Conservation (phyloP, 768 basidiomycete genomes). For the Tylopilus balloui region DNA sequence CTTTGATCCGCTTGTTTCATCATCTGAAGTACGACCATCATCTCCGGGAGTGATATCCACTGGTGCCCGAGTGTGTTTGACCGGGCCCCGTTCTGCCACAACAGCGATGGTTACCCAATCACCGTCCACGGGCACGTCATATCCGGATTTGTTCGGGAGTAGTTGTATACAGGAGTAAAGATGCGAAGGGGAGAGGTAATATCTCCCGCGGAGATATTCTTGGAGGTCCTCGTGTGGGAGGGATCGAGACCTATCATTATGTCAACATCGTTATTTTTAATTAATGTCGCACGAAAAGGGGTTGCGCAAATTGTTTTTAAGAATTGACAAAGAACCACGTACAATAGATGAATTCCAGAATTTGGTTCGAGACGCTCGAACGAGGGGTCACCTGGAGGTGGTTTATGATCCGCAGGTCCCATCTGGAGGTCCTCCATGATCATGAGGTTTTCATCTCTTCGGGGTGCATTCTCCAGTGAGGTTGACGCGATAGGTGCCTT, state of each 20-base stretch:
- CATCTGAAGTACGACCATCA: constrained; percentile 39
- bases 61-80: constrained; percentile 69
- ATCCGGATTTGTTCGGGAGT: constrained; percentile 72
- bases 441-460: constrained; percentile 58
- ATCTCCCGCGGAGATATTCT: constrained; percentile 77
- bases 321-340: constrained; percentile 30
- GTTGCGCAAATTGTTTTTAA: not conserved
- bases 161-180: constrained; percentile 84
- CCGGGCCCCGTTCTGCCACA: constrained; percentile 82
- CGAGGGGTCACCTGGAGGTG: constrained; percentile 65
- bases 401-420: constrained; percentile 73
- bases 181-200: constrained; percentile 82
- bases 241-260: constrained; percentile 56
- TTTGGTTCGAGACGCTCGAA: constrained; percentile 87
- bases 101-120: constrained; percentile 98
- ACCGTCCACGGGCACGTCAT: constrained; percentile 86
- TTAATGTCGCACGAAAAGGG: not conserved
- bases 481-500: constrained; percentile 5
- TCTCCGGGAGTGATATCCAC: constrained; percentile 44
- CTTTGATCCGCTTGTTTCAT: constrained; percentile 15
- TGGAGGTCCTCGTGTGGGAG: constrained; percentile 75
- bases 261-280: constrained; percentile 6
- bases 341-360: constrained; percentile 83
- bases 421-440: constrained; percentile 72
- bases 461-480: constrained; percentile 2